Evolutionary conservation across 202 grass and related monocot genomes (phyloP), one percentile per base, ranked within the genome.

Genomic region (Schoenoplectus triqueter): DNA sequence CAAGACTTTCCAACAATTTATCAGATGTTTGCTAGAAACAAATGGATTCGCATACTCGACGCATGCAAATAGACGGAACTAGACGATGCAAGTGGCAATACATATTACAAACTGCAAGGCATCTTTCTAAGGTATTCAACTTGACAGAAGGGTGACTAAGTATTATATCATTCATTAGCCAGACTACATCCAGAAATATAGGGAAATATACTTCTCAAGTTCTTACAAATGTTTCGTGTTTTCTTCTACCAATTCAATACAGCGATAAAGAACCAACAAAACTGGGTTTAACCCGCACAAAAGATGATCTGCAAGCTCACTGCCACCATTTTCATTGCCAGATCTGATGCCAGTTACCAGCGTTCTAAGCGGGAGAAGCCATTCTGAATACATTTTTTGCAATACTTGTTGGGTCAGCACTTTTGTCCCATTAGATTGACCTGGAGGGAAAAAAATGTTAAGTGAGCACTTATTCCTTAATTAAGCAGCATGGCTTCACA

Each of bases 161-260:
- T 40, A 2, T 41, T 31, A 31, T 31, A 31, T 31, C 52, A 59
- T 78, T 57, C 51, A 57, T 59, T 57, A 41, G 31, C 54, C 6
- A 40, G 5, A 57, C 10, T 55, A 31, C 31, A 31, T 31, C 0
- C 31, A 31, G 31, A 31, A 31, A 31, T 31, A 31, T 31, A 31
- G 31, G 31, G 31, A 31, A 31, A 31, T 31, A 31, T 31, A 31
- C 31, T 31, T 31, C 31, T 31, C 31, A 31, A 31, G 31, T 63
- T 13, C 4, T 87, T 64, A 87, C 2, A 49, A 72, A 55, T 60
- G 20, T 69, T 92, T 86, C 85, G 85, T 81, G 19, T 75, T 92
- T 56, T 95, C 84, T 85, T 98, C 95, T 6, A 88, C 89, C 61
- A 98, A 89, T 92, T 97, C 95, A 17, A 90, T 92, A 81, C 92